Evolutionary conservation across 495 filamentous ascomycete genomes (phyloP).

Genomic region (Penicillium argentinense): DNA sequence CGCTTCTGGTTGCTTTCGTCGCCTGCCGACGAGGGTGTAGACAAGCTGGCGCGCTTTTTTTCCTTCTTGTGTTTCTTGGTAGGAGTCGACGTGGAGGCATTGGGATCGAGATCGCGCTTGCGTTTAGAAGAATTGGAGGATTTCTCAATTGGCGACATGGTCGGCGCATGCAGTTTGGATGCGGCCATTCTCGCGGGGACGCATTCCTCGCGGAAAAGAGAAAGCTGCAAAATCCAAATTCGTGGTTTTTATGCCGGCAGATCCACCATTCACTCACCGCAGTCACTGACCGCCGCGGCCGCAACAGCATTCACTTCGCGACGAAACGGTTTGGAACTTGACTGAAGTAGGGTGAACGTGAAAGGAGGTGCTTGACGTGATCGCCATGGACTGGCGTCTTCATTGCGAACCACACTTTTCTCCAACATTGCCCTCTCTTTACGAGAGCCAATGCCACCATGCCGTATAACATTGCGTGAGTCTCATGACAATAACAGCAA

Average conservation of each 20-base stretch:
- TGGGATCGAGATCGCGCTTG: conserved; percentile 38
- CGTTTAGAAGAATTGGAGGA: conserved; percentile 36
- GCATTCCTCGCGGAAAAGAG: conserved; percentile 7
- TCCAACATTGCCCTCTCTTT: neutral
- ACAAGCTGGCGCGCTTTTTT: conserved; percentile 32
- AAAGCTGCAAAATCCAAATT: neutral
- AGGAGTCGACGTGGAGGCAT: conserved; percentile 33
- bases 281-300: no score
- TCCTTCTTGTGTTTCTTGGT: conserved; percentile 42
- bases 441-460: conserved; percentile 36
- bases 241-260: conserved; percentile 22
- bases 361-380: neutral
- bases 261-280: neutral
- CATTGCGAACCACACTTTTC: neutral
- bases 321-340: no score
- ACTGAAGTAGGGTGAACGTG: no score
- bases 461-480: conserved; percentile 75
- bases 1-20: conserved; percentile 27
- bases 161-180: conserved; percentile 18
- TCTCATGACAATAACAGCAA: no score
- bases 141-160: conserved; percentile 18
- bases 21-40: conserved; percentile 8
- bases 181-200: conserved; percentile 26
- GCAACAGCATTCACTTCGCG: no score
- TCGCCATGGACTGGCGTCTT: neutral